Evolutionary conservation across 495 filamentous ascomycete species (phyloP), one percentile per base, ranked within the genome.

Genomic region (Choiromyces venosus): DNA sequence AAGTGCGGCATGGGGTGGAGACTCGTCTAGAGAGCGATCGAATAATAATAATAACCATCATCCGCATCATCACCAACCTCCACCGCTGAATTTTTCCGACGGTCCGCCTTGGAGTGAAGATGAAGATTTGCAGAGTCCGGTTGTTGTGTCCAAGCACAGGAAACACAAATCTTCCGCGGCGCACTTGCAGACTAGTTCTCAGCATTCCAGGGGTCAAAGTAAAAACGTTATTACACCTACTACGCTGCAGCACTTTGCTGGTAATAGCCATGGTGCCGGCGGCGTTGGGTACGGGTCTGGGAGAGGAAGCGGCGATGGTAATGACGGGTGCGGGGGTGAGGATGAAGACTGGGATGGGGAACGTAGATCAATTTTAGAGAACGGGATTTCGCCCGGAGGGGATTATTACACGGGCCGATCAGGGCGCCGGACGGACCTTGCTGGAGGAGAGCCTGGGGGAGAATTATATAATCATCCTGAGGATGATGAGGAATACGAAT

Each of bases 91-190:
- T 21, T 96, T 97, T 81, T 90, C 87, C 18, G 94, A 96, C 82
- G 95, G 94, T 3, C 94, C 94, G 7, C 94, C 94, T n/a, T 98
- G 92, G 86, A 96, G 92, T 82, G 94, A 98, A 82, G 94, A 98
- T 82, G 94, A 97, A 79, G 94, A 98, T 83, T 83, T 98, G 66
- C 93, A 96, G 79, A 96, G 92, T 79, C 94, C 94, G 9, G 91
- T 97, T 4, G 88, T 91, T 67, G 86, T 91, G 19, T 71, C 79
- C 33, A 89, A 88, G 14, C 92, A 96, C 82, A 91, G 89, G 80
- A 95, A 94, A 82, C 89, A 92, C 82, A 95, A 96, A 83, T 91
- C 91, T 21, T 88, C 89, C 4, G 84, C 84, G 37, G 85, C 86
- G 18, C 74, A 83, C 1, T 83, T 79, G 67, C 78, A 79, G 65